These are phyloP conservation scores for Pneumocystis carinii DNA, from an alignment of 1,139 yeast genomes.

Conservation along the genomic window DNA sequence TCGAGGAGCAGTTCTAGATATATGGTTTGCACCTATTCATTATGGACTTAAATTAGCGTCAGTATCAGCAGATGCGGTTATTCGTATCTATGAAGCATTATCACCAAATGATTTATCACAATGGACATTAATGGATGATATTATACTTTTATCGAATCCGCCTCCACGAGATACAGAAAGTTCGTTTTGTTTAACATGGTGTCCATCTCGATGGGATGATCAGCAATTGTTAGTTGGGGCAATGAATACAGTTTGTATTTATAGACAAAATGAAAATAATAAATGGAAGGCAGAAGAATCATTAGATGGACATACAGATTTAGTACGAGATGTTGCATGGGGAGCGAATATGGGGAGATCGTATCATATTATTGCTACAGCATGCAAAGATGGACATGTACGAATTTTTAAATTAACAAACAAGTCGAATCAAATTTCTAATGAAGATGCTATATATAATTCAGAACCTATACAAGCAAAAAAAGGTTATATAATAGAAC, in stretches of 20 bases:
- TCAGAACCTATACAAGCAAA: slow-evolving; percentile 13
- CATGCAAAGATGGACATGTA: slow-evolving; percentile 85
- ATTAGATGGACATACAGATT: slow-evolving; percentile 62
- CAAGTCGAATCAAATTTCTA: neutral
- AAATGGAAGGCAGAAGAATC: slow-evolving; percentile 31
- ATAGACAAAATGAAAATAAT: slow-evolving; percentile 35
- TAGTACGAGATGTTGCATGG: slow-evolving; percentile 86
- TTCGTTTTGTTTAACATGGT: slow-evolving; percentile 81
- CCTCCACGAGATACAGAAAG: slow-evolving; percentile 77
- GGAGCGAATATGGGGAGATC: slow-evolving; percentile 68
- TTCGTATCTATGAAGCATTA: slow-evolving; percentile 73
- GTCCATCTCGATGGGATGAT: slow-evolving; percentile 69
- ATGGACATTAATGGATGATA: slow-evolving; percentile 69
- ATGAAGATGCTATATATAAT: slow-evolving; percentile 8
- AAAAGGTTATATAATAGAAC: slow-evolving; percentile 26
- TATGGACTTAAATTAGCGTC: slow-evolving; percentile 72
- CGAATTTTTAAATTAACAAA: slow-evolving; percentile 58
- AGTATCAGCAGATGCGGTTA: slow-evolving; percentile 78
- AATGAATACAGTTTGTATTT: slow-evolving; percentile 71
- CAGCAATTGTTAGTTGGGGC: slow-evolving; percentile 80
- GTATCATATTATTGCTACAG: slow-evolving; percentile 81
- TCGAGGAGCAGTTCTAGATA: slow-evolving; percentile 72
- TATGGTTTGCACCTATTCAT: slow-evolving; percentile 78
- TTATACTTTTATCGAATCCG: slow-evolving; percentile 36
- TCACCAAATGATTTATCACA: slow-evolving; percentile 73